Conservation (phyloP, 139 green algal species). For the Zygnema circumcarinatum region DNA sequence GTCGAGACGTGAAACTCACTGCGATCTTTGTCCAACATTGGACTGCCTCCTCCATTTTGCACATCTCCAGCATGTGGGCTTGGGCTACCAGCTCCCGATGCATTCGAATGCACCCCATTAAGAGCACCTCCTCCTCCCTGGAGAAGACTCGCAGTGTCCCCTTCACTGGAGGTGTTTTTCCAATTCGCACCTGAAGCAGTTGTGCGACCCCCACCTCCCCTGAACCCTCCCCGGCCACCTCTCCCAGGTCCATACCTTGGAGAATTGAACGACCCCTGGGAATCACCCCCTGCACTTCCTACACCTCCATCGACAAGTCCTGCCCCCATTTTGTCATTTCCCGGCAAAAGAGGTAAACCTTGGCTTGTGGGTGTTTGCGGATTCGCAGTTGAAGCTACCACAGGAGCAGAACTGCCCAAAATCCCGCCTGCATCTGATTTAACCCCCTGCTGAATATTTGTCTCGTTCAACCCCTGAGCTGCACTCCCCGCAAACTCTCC, state of each 20-base stretch:
- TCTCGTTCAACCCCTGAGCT: background rate
- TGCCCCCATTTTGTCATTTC: background rate
- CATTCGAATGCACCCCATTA: too few species aligned
- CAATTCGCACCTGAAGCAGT: background rate
- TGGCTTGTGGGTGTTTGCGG: background rate
- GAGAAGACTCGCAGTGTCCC: too few species aligned
- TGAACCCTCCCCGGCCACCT: background rate
- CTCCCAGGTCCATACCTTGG: background rate
- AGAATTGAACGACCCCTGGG: background rate
- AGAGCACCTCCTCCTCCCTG: too few species aligned
- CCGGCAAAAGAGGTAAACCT: background rate
- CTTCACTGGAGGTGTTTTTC: too few species aligned
- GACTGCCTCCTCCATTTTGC: background rate
- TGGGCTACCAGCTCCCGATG: background rate
- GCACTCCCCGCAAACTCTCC: background rate
- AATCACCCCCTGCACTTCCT: background rate
- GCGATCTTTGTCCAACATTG: background rate
- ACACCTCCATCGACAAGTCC: background rate
- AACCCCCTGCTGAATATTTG: background rate
- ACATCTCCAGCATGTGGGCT: background rate
- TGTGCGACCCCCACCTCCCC: background rate
- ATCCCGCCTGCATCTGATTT: background rate
- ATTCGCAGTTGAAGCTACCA: background rate
- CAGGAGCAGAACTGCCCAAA: background rate
- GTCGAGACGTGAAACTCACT: too few species aligned